Evolutionary conservation across 2,329 filamentous ascomycete genomes (phyloP), one percentile per base, ranked within the genome.

Genomic region (Aspergillus persii): DNA sequence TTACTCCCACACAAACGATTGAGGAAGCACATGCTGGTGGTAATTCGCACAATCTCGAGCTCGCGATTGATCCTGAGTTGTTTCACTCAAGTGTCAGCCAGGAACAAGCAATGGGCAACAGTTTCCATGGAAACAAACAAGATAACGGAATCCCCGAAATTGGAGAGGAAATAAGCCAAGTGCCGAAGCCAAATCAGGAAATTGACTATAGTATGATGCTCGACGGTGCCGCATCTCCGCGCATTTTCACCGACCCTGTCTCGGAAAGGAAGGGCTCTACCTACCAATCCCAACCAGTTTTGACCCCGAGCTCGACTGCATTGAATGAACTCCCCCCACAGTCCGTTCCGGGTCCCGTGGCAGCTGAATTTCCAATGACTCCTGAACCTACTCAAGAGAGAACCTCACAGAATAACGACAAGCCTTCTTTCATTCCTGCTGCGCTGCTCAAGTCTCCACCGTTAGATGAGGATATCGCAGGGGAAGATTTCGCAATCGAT

Each of bases 151-250:
- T 18, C 9, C 29, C 39, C 23, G 39, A 12, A 33, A 8, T 27
- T 46, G 48, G 36, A 27, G 50, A 53, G 26, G 6, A 23, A 23
- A 23, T 2, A 23, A 23, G 18, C 18, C 48, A 33, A 12, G n/a
- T 15, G 39, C 54, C 11, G 41, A 51, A 26, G 15, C 36, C 1
- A 54, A 46, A n/a, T 3, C 53, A 56, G 18, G 30, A 54, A 51
- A 18, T 26, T 53, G 39, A 59, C 9, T 30, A 53, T 44, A 41
- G 58, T 23, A 29, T 63, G 48, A 56, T 54, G 18, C 49, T 66
- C 9, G 67, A 69, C 58, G 66, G 67, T 18, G 53, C 56, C 46
- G 39, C 49, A 11, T 56, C 61, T 50, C 52, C 57, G 8, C 39
- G 46, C 29, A 15, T 41, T 6, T 46, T 47, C 12, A 26, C 18